A percentile compares a stretch with the other conserved stretches of the same genome.
Conservation (phyloP, 805 yeast species). For the Barnettozyma siamensis region DNA sequence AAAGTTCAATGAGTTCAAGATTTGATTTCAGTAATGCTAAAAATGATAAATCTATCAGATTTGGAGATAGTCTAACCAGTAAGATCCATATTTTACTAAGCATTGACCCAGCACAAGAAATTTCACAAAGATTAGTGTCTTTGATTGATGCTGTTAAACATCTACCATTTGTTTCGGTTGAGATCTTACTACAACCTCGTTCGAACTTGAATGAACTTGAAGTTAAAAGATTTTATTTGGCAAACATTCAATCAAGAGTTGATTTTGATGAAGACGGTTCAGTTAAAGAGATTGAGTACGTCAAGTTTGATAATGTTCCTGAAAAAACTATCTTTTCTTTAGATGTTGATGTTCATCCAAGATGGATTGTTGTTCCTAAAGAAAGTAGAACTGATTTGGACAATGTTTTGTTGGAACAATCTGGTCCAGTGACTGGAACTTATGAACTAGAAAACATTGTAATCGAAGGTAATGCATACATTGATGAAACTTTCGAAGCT, state of each 20-base stretch:
- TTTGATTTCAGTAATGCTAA: conserved; percentile 35
- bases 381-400: conserved; percentile 55
- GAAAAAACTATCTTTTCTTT: conserved; percentile 45
- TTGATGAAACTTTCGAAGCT: conserved; percentile 26
- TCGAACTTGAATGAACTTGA: conserved; percentile 35
- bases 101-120: conserved; percentile 68
- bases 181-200: conserved; percentile 56
- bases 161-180: conserved; percentile 46
- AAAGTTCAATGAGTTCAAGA: conserved; percentile 38
- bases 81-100: conserved; percentile 52
- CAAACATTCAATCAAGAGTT: conserved; percentile 33
- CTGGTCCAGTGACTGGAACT: conserved; percentile 34
- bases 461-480: conserved; percentile 67
- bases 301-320: conserved; percentile 44
- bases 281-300: conserved; percentile 22
- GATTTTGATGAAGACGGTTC: conserved; percentile 26
- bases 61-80: conserved; percentile 25
- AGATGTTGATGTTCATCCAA: conserved; percentile 53
- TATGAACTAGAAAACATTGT: conserved; percentile 50
- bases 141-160: conserved; percentile 38
- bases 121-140: conserved; percentile 56
- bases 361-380: conserved; percentile 62
- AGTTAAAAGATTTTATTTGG: conserved; percentile 55
- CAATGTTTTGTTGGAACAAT: conserved; percentile 42
- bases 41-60: conserved; percentile 20